Evolutionary conservation across 495 filamentous ascomycete genomes (phyloP), one percentile per base, ranked within the genome.

Genomic region (Aspergillus taichungensis): DNA sequence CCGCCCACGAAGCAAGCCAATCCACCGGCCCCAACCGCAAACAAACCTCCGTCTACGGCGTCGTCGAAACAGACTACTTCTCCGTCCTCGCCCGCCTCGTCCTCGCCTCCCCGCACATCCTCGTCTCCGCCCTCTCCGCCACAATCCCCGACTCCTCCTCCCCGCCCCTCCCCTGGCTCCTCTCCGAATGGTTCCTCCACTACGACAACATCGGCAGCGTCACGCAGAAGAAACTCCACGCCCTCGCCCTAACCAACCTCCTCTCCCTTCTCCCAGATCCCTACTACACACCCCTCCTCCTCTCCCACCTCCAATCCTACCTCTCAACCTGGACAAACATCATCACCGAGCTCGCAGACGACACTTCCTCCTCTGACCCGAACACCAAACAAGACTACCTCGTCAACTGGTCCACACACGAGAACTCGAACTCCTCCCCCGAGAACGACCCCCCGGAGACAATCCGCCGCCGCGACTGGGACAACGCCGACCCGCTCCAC

Each of bases 161-260:
- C 31, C 67, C 75, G 24, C 76, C 73, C 49, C 63, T 82, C 34
- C 59, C 66, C 12, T 95, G 88, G 89, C 70, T 97, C 28, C 63
- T 87, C 34, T 69, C 74, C 0, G 88, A 94, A 61, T 98, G 92
- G 92, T 94, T 96, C 66, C 62, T 66, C 31, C 83, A 90, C 53
- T 87, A 94, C 53, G 86, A 92, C 54, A 83, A 78, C 59, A 88
- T 94, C 61, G 80, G 77, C 34, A 80, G 88, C 60, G 69, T 77
- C 5, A 79, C 75, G 30, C 75, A 82, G 34, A 79, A 85, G 63
- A 98, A 98, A 63, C 73, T 96, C 8, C 85, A 83, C 50, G 80
- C 76, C 37, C 74, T 98, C 3, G 91, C 79, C 6, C 73, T 96
- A 13, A 94, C 92, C 7, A 77, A 83, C 31, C 72, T 96, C 24